Base-by-base conservation (phyloP, 2,329 filamentous ascomycete species). In the Fusarium verrucosum region DNA sequence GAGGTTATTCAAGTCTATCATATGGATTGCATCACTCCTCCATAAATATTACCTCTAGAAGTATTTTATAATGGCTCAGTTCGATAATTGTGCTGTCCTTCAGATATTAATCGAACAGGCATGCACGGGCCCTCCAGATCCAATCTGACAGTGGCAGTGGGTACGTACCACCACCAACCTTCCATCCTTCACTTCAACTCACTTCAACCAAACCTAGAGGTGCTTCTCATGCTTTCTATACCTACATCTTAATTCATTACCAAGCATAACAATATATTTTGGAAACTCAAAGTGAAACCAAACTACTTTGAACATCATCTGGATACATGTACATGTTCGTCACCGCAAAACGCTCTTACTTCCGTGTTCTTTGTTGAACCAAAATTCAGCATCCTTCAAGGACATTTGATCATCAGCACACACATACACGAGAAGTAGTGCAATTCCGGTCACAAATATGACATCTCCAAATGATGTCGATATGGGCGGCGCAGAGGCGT, bases 391-490 rank as follows among this genome's bases (percentile, higher is more conserved):
- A 43, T 42, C 41, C n/a, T 17, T 4, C 30, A 28, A 19, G 16
- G 20, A 19, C 30, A 40, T n/a, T n/a, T 22, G 17, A 55, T 8
- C 43, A 33, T 40, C 17, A 14, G 28, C 26, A 10, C 26, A 17
- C 10, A 32, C 4, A 26, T 14, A 17, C 45, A 19, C 20, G 10
- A 14, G 13, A 22, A 10, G 37, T 16, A 33, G 10, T 11, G 8
- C 16, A 28, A 17, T 19, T n/a, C 7, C 5, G 10, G n/a, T 16
- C 28, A 20, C 20, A 23, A 20, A 14, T 22, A 79, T 79, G 76
- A 57, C 68, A 16, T 73, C 75, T 17, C 70, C 73, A 11, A 60
- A 70, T 13, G 76, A 79, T 25, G 52, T 74, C 14, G 55, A 61
- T 26, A 78, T 78, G 76, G 64, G 37, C 5, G 70, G 74, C 14